These are phyloP conservation scores for Trametes cingulata DNA, from an alignment of 768 basidiomycete genomes.

Conservation along the genomic window DNA sequence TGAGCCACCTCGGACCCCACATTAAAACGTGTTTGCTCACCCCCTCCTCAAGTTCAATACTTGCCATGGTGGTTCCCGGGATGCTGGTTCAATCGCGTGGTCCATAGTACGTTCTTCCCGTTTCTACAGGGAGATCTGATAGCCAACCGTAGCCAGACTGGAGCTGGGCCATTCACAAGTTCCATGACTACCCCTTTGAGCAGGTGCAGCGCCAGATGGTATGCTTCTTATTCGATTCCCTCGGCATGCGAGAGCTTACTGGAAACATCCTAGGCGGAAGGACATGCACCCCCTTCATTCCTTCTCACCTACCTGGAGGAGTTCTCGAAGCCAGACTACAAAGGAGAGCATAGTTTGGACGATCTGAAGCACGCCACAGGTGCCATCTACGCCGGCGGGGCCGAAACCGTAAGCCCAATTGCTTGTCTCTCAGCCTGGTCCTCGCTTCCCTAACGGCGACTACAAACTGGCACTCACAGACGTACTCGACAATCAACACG, in stretches of 20 bases:
- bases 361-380: conserved; percentile 19
- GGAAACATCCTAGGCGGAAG: neutral
- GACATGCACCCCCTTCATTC: conserved; percentile 16
- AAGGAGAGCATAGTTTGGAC: conserved; percentile 16
- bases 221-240: neutral
- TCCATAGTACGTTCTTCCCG: conserved; percentile 11
- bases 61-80: conserved; percentile 23
- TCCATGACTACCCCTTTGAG: conserved; percentile 19
- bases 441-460: neutral
- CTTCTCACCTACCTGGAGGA: conserved; percentile 15
- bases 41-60: conserved; percentile 15
- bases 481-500: conserved; percentile 22
- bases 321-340: conserved; percentile 16
- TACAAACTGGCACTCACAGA: neutral
- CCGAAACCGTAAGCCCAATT: conserved; percentile 9
- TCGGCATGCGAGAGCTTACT: neutral
- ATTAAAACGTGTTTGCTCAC: neutral
- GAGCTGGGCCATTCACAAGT: conserved; percentile 15
- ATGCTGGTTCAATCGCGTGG: conserved; percentile 21
- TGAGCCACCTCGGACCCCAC: neutral
- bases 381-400: conserved; percentile 17
- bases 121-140: neutral
- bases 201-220: conserved; percentile 18
- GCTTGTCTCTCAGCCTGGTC: neutral
- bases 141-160: conserved; percentile 4